Evolutionary conservation across 768 basidiomycete species (phyloP).

Genomic region (Macrolepiota dolichaula): DNA sequence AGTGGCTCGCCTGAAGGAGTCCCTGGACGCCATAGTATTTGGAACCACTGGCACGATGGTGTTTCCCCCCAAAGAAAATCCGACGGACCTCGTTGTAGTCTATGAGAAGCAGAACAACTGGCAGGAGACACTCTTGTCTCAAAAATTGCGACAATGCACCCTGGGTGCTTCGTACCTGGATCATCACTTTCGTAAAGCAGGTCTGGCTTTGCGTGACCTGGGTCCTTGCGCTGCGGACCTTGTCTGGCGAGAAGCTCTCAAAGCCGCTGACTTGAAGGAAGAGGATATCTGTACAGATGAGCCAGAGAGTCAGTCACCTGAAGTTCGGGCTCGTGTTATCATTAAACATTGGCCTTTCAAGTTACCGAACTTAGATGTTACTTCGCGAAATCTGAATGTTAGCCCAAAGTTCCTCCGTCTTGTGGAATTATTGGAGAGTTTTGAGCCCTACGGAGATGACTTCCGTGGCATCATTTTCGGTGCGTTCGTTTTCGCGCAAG

Average conservation of each 20-base stretch:
- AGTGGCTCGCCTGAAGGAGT: conserved; percentile 34
- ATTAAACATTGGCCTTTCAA: conserved; percentile 62
- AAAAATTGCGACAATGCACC: conserved; percentile 38
- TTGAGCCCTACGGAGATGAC: conserved; percentile 44
- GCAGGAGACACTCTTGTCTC: conserved; percentile 4
- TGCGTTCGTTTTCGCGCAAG: conserved; percentile 24
- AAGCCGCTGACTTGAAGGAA: conserved; percentile 27
- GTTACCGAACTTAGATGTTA: conserved; percentile 58
- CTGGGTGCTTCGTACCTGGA: conserved; percentile 32
- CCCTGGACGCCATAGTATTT: conserved; percentile 35
- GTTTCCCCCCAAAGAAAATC: conserved; percentile 32
- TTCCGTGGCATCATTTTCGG: conserved; percentile 71
- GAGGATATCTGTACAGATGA: conserved; percentile 28
- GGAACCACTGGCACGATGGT: conserved; percentile 30
- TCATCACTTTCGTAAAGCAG: conserved; percentile 45
- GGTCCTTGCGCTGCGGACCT: conserved; percentile 70
- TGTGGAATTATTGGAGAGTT: conserved; percentile 55
- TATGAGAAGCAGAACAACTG: not conserved
- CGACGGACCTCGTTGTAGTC: conserved; percentile 34
- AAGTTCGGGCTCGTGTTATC: conserved; percentile 30
- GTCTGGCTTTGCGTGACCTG: conserved; percentile 45
- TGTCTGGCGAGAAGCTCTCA: conserved; percentile 58
- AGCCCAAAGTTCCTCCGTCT: conserved; percentile 64
- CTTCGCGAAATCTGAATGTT: conserved; percentile 61
- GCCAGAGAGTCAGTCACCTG: conserved; percentile 19